Conservation (phyloP, 495 filamentous ascomycete genomes). For the Corynascus novoguineensis region DNA sequence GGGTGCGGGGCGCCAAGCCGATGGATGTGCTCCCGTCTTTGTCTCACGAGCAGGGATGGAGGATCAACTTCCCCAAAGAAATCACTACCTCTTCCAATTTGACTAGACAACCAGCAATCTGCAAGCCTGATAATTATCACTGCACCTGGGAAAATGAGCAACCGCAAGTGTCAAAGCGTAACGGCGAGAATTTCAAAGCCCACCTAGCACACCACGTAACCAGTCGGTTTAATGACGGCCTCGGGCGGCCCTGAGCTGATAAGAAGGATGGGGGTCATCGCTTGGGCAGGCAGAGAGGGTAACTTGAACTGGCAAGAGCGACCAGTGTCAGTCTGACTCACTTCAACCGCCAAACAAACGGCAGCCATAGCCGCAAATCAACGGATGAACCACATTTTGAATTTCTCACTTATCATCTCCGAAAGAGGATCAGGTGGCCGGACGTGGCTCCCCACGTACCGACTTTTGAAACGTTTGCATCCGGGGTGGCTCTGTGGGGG, state of each 20-base stretch:
- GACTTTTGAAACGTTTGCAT: slow-evolving; percentile 5
- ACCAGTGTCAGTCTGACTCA: background rate
- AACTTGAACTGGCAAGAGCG: background rate
- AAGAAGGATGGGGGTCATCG: background rate
- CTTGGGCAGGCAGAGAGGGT: background rate
- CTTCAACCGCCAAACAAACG: background rate
- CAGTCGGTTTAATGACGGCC: background rate
- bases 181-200: background rate
- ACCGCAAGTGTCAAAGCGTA: background rate
- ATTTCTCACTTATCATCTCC: slow-evolving; percentile 1
- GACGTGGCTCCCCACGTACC: slow-evolving; percentile 13
- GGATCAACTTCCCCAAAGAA: background rate
- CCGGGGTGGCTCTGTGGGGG: slow-evolving; percentile 1
- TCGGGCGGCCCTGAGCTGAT: slow-evolving; percentile 1
- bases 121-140: background rate
- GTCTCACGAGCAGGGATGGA: background rate
- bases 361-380: background rate
- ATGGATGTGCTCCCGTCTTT: background rate
- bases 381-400: background rate
- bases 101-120: background rate
- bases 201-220: no score
- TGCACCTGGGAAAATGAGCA: background rate
- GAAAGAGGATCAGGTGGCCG: background rate
- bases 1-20: background rate
- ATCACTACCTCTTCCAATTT: background rate